A percentile compares a stretch with the other conserved stretches of the same genome.
Evolutionary conservation across 345 rosid species (phyloP).

Genomic region (Pelargonium nanum): DNA sequence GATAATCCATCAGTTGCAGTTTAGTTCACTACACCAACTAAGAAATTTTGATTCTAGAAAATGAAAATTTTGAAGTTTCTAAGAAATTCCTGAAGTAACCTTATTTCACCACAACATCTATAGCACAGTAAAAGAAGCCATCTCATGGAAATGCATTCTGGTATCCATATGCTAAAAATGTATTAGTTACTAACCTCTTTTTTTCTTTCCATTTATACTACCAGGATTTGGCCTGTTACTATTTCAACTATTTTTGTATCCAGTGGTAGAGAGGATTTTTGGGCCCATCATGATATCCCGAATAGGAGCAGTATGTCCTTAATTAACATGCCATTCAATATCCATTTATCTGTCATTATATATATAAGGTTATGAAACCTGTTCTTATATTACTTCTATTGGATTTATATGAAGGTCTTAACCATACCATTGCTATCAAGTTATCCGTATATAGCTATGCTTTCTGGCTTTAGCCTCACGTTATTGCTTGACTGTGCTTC

Average conservation of each 20-base stretch:
- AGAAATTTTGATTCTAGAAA: too few relatives aligned
- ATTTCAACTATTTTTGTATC: conserved; percentile 40
- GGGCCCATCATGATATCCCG: conserved; percentile 37
- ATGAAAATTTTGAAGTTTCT: too few relatives aligned
- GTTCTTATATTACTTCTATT: neutral
- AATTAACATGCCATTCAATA: neutral
- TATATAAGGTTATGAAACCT: neutral
- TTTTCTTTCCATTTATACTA: neutral
- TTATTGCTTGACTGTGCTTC: conserved; percentile 32
- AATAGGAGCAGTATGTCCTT: conserved; percentile 29
- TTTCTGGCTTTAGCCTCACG: conserved; percentile 22
- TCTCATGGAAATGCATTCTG: too few relatives aligned
- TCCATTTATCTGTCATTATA: neutral
- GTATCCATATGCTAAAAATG: too few relatives aligned
- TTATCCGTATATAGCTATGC: conserved; percentile 34
- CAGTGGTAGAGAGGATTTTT: conserved; percentile 27
- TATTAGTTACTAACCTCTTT: neutral
- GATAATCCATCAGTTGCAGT: too few relatives aligned
- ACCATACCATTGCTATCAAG: conserved; percentile 29
- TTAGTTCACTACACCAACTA: too few relatives aligned
- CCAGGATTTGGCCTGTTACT: conserved; percentile 38
- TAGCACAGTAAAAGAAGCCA: too few relatives aligned
- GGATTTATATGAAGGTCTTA: conserved; percentile 32
- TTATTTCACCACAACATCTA: too few relatives aligned
- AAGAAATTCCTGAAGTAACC: too few relatives aligned